Conservation (phyloP, 2,329 filamentous ascomycete genomes). For the Xylaria digitata region DNA sequence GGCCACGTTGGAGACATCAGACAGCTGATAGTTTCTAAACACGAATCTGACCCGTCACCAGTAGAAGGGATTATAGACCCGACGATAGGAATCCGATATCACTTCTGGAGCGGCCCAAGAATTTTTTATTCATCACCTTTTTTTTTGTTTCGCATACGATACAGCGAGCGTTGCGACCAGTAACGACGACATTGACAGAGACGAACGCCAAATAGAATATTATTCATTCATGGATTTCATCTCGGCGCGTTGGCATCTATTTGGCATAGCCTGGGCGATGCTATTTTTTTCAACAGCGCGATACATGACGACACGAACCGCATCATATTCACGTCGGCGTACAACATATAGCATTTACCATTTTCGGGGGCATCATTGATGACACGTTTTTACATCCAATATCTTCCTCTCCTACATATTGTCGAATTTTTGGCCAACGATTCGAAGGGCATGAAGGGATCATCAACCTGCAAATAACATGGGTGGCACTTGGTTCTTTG, state of each 20-base stretch:
- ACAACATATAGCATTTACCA: conserved; percentile 36
- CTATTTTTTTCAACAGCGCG: conserved; percentile 35
- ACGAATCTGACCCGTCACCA: not conserved
- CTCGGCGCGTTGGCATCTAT: conserved; percentile 27
- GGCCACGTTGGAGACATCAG: conserved; percentile 31
- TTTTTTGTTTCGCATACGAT: conserved; percentile 12
- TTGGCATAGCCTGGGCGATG: conserved; percentile 35
- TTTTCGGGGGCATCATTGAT: conserved; percentile 19
- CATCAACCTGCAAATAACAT: not conserved
- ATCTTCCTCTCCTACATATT: conserved; percentile 18
- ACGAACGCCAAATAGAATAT: conserved; percentile 27
- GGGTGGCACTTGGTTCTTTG: not conserved
- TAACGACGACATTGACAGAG: conserved; percentile 26
- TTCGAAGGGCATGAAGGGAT: not conserved
- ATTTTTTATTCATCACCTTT: conserved; percentile 13
- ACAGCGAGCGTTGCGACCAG: conserved; percentile 24
- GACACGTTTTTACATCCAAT: conserved; percentile 9
- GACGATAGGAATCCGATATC: not conserved
- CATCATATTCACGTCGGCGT: conserved; percentile 44
- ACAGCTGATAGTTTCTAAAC: conserved; percentile 9
- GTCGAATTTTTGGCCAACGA: conserved; percentile 3
- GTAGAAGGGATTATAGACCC: not conserved
- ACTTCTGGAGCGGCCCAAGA: conserved; percentile 9
- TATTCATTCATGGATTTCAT: conserved; percentile 24
- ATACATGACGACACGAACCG: conserved; percentile 46